These are phyloP conservation scores for Hyaloscypha bicolor DNA, from an alignment of 495 filamentous ascomycete genomes.

Conservation along the genomic window DNA sequence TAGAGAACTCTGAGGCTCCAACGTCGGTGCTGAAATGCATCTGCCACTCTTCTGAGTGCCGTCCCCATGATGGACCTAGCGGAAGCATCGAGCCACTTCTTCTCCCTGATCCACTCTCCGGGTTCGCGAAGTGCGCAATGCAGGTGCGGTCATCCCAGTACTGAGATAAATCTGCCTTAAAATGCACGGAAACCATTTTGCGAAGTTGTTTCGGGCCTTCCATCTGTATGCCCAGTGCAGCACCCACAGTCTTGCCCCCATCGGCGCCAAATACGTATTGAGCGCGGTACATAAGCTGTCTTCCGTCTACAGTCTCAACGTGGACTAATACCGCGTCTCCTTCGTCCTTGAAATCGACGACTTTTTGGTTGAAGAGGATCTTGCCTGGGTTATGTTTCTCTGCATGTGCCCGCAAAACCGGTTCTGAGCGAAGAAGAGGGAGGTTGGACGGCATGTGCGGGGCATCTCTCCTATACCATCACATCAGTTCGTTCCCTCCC, in stretches of 20 bases:
- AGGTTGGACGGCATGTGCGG: constrained; percentile 5
- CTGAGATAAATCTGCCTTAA: constrained; percentile 17
- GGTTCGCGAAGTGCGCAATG: background rate
- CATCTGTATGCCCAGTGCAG: constrained; percentile 26
- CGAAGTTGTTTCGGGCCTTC: constrained; percentile 13
- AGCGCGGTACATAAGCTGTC: constrained; percentile 7
- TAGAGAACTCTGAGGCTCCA: background rate
- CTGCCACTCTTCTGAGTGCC: constrained; percentile 10
- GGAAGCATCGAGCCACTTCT: too few species aligned
- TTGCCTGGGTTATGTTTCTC: constrained; percentile 12
- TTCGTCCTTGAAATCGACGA: constrained; percentile 12
- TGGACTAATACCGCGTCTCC: constrained; percentile 4
- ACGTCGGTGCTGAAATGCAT: background rate
- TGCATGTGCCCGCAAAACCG: constrained; percentile 6
- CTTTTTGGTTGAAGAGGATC: constrained; percentile 15
- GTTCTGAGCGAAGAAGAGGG: constrained; percentile 10
- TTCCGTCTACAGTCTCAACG: background rate
- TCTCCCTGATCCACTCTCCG: too few species aligned
- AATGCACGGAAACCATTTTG: constrained; percentile 12
- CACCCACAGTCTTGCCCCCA: constrained; percentile 15
- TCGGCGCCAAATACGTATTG: constrained; percentile 15
- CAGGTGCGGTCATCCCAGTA: constrained; percentile 27
- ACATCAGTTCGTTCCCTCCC: too few species aligned
- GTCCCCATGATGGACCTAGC: constrained; percentile 19
- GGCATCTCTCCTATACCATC: constrained; percentile 10